Conservation (phyloP, 495 filamentous ascomycete genomes). For the Daldinia bambusicola region DNA sequence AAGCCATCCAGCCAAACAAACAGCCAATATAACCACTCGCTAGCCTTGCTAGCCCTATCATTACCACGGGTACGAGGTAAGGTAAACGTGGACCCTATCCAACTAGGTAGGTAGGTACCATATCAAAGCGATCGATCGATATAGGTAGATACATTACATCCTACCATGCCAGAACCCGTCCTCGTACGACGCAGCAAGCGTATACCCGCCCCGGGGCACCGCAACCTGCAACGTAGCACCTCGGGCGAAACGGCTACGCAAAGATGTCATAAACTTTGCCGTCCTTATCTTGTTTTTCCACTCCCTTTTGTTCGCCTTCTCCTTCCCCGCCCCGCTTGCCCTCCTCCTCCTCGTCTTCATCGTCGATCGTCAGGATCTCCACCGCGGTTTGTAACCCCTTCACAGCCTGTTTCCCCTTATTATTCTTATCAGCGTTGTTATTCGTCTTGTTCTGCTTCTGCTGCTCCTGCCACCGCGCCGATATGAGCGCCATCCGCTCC, state of each 20-base stretch:
- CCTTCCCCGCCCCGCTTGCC: background rate
- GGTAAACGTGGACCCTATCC: background rate
- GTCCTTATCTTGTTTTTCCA: background rate
- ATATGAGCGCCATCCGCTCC: constrained; percentile 68
- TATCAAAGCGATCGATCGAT: background rate
- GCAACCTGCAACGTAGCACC: too few species aligned
- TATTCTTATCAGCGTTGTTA: background rate
- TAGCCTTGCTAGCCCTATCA: background rate
- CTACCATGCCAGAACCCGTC: background rate
- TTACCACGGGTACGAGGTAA: too few species aligned
- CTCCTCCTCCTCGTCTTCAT: constrained; percentile 18
- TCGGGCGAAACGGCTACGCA: background rate
- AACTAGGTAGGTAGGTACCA: background rate
- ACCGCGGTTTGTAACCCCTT: constrained; percentile 20
- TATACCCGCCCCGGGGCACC: background rate
- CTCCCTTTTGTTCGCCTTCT: background rate
- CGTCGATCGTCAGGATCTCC: constrained; percentile 37
- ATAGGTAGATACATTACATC: background rate
- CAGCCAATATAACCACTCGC: background rate
- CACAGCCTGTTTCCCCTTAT: constrained; percentile 16
- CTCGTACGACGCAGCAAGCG: background rate
- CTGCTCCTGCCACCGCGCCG: constrained; percentile 44
- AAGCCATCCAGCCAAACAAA: background rate
- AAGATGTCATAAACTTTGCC: constrained; percentile 16
- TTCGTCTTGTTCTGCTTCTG: background rate